Percentiles rank a stretch among this genome's conserved stretches.
phyloP scores from a whole-genome alignment of 257 asterid genomes.

The Coffea eugenioides region DNA sequence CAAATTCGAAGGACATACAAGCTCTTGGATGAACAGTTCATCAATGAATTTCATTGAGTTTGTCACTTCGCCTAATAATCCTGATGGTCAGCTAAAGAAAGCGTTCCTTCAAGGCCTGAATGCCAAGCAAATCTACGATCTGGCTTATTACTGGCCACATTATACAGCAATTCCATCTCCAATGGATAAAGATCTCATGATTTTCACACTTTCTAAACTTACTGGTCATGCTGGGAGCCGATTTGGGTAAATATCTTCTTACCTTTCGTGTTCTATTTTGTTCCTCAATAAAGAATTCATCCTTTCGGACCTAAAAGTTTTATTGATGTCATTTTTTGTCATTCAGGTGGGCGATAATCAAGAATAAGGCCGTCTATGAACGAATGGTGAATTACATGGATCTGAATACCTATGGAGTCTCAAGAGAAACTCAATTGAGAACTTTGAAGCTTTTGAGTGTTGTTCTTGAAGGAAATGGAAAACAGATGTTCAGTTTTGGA shows the following conservation, averaged over 20 bases:
- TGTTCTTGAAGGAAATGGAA: constrained; percentile 35
- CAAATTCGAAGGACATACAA: constrained; percentile 51
- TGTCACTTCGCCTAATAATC: constrained; percentile 79
- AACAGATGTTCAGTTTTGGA: constrained; percentile 41
- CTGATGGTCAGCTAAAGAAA: constrained; percentile 49
- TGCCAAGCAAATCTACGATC: constrained; percentile 50
- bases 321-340: background rate
- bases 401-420: constrained; percentile 21
- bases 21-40: constrained; percentile 19
- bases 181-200: constrained; percentile 64
- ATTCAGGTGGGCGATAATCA: constrained; percentile 72
- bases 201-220: constrained; percentile 65
- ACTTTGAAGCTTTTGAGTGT: constrained; percentile 54
- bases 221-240: constrained; percentile 87
- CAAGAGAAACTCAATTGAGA: constrained; percentile 62
- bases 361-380: constrained; percentile 42
- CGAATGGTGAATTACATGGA: constrained; percentile 37
- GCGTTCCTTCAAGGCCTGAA: constrained; percentile 37
- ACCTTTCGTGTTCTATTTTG: background rate
- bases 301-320: background rate
- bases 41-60: constrained; percentile 45
- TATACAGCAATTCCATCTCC: constrained; percentile 64
- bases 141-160: constrained; percentile 84
- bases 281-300: background rate
- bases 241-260: constrained; percentile 46